Evolutionary conservation across 1,139 yeast species (phyloP).

Genomic region (Kodamaea plutei): DNA sequence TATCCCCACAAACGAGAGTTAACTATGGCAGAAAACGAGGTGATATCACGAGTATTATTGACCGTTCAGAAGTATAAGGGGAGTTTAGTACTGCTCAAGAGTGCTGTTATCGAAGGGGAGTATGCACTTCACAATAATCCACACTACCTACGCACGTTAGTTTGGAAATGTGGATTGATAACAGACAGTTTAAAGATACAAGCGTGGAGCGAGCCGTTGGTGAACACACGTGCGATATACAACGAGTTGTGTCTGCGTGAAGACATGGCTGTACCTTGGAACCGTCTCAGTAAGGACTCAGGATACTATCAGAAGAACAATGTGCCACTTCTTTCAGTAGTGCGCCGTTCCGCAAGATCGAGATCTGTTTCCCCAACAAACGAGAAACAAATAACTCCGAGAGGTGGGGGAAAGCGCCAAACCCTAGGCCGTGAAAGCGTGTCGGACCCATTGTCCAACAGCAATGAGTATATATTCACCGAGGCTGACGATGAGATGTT

Average conservation of each 20-base stretch:
- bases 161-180: slow-evolving; percentile 40
- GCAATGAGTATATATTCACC: slow-evolving; percentile 1
- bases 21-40: slow-evolving; percentile 31
- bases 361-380: slow-evolving; percentile 6
- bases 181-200: slow-evolving; percentile 38
- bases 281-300: slow-evolving; percentile 27
- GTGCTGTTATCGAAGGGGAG: slow-evolving; percentile 32
- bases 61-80: slow-evolving; percentile 39
- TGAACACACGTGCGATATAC: slow-evolving; percentile 32
- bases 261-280: slow-evolving; percentile 42
- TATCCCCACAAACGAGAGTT: slow-evolving; percentile 5
- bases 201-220: slow-evolving; percentile 30
- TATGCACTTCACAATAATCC: slow-evolving; percentile 22
- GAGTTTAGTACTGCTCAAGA: slow-evolving; percentile 24
- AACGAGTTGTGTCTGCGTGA: slow-evolving; percentile 30
- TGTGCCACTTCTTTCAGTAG: slow-evolving; percentile 1
- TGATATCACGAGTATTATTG: slow-evolving; percentile 35
- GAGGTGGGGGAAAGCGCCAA: no score
- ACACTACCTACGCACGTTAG: slow-evolving; percentile 29
- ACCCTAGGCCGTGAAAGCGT: slow-evolving; percentile 1
- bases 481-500: slow-evolving; percentile 18
- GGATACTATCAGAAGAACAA: slow-evolving; percentile 21
- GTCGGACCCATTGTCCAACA: slow-evolving; percentile 9
- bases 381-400: no score
- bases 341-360: neutral